Evolutionary conservation across 139 green algal genomes (phyloP).

Genomic region (Pseudopediastrum boryanum): DNA sequence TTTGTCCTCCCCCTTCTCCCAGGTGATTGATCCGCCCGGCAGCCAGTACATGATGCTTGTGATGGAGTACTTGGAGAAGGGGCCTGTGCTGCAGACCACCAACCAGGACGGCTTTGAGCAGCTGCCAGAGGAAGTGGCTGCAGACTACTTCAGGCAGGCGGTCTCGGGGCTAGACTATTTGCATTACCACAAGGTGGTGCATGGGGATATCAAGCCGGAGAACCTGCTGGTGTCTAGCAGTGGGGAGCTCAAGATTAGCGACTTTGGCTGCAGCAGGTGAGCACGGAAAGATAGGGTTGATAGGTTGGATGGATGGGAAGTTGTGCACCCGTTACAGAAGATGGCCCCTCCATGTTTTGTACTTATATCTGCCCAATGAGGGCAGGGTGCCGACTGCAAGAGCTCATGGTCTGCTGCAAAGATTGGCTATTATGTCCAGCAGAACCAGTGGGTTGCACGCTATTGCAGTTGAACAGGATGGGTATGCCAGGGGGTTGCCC

Average conservation of each 20-base stretch:
- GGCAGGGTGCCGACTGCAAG: too few relatives aligned
- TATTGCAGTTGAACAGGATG: too few relatives aligned
- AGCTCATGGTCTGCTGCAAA: too few relatives aligned
- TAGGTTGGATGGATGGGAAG: too few relatives aligned
- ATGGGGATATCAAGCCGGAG: conserved; percentile 90
- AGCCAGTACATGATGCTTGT: conserved; percentile 84
- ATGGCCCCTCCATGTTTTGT: too few relatives aligned
- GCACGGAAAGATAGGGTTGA: conserved; percentile 11
- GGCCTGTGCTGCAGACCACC: conserved; percentile 61
- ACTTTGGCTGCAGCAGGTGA: conserved; percentile 83
- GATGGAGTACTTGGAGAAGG: conserved; percentile 86
- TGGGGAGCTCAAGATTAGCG: conserved; percentile 86
- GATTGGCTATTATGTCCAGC: too few relatives aligned
- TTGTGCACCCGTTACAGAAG: too few relatives aligned
- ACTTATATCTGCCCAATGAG: too few relatives aligned
- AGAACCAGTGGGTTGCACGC: too few relatives aligned
- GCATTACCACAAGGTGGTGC: conserved; percentile 76
- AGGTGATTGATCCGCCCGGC: conserved; percentile 55
- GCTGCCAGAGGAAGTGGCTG: conserved; percentile 62
- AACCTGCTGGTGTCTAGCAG: conserved; percentile 82
- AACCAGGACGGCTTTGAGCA: conserved; percentile 48
- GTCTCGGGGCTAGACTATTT: conserved; percentile 77
- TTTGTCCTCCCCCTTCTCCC: too few relatives aligned
- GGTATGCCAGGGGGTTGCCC: too few relatives aligned
- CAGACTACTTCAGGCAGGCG: conserved; percentile 55